Evolutionary conservation across 1,139 yeast species (phyloP), one percentile per base, ranked within the genome.

Genomic region (Diutina siamensis): DNA sequence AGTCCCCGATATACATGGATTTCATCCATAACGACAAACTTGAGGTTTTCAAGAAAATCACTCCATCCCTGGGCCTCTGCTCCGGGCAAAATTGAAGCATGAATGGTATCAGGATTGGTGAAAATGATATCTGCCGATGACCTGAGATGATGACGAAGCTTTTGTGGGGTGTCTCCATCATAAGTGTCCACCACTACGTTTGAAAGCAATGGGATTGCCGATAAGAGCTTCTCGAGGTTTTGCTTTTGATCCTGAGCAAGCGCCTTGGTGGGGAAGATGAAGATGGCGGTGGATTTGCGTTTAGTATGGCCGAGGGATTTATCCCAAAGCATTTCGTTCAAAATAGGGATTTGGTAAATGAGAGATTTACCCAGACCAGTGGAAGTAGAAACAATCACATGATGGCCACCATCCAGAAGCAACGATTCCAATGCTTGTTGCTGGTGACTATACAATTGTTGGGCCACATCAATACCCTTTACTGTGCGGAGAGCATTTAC

Each of bases 341-440:
- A 60, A 3, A 92, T 86, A 0, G 97, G 95, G 2, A 88, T 63
- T 60, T 92, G 98, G 57, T 88, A 92, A 31, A 94, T 83, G 47
- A 92, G 65, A 0, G 97, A 88, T 55, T 92, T 92, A 40, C 99
- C 99, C 0, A 97, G 87, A 1, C 97, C 87, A 0, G 99, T 92
- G 0, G 97, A 79, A 0, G 98, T 94, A 19, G 95, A 82, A 1
- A 89, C 80, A 38, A 92, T 84, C 1, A 88, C 87, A 60, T 89
- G 80, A 71, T 65, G 3, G 47, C 33, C 38, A 45, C 69, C 44
- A 15, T 44, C 47, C 42, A 25, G 33, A 35, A 68, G 56, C 13
- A 87, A 62, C 0, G 79, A 71, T 47, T 76, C 72, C 5, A 92
- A 60, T 0, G 97, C 96, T 45, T 76, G 74, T 0, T 83, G 77